A percentile compares a stretch with the other conserved stretches of the same genome.
These are phyloP conservation scores for Suhomyces emberorum DNA, from an alignment of 805 yeast genomes.

Conservation along the genomic window DNA sequence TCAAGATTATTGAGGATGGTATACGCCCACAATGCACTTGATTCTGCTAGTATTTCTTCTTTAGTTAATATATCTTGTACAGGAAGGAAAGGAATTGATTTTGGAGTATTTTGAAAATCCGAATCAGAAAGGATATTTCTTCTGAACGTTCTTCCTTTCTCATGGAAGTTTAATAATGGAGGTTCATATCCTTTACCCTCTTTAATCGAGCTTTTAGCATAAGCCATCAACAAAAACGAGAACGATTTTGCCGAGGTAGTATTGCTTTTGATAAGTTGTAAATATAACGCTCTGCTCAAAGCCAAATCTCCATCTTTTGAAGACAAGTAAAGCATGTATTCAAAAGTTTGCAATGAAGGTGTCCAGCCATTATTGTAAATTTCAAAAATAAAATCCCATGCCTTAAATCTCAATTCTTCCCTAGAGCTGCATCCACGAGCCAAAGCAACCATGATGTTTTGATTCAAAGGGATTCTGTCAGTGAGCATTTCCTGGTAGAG, in stretches of 20 bases:
- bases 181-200: conserved; percentile 23
- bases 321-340: conserved; percentile 72
- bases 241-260: conserved; percentile 39
- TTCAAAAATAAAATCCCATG: conserved; percentile 78
- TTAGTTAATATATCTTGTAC: conserved; percentile 37
- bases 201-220: conserved; percentile 35
- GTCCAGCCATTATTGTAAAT: conserved; percentile 47
- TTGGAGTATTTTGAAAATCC: conserved; percentile 24
- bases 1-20: conserved; percentile 43
- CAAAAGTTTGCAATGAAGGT: conserved; percentile 50
- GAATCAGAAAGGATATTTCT: conserved; percentile 42
- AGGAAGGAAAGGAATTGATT: conserved; percentile 71
- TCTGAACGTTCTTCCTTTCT: conserved; percentile 46
- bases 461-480: conserved; percentile 26
- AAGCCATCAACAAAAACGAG: conserved; percentile 47
- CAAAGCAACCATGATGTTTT: conserved; percentile 46
- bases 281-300: conserved; percentile 65
- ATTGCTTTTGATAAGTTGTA: conserved; percentile 37
- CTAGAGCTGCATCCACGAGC: conserved; percentile 68
- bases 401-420: conserved; percentile 45
- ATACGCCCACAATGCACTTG: conserved; percentile 71
- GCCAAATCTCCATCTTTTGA: conserved; percentile 76
- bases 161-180: conserved; percentile 34
- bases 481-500: conserved; percentile 65
- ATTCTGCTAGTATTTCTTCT: conserved; percentile 60